Evolutionary conservation across 2,329 filamentous ascomycete species (phyloP), one percentile per base, ranked within the genome.

Genomic region (Aspergillus thermomutatus): DNA sequence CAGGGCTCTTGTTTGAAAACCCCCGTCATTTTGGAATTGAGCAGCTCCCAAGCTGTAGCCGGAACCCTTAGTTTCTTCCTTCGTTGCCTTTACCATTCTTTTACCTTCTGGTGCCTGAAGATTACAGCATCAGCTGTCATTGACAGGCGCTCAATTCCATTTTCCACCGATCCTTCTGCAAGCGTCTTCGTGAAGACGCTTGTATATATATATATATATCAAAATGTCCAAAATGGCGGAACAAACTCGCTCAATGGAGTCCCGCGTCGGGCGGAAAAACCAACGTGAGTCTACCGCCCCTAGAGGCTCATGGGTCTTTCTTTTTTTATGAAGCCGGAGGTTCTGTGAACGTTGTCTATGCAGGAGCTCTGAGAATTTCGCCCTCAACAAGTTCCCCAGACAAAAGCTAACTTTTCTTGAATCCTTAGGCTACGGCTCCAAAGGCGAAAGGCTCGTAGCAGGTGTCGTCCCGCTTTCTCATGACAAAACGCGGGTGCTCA

Each of bases 391-490:
- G 9, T 46, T 53, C 47, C 34, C 52, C 49, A 41, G 57, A 58
- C 21, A 50, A 19, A 55, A 52, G 59, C 69, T 69, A 65, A 67
- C 54, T 17, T 54, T 54, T 53, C 52, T 53, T 50, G 46, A 43
- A 49, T 53, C 40, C 31, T 31, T 65, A 97, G 94, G 92, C 71
- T 99, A 97, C 79, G 92, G 91, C 70, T 79, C 89, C 58, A 89
- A 91, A 74, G 93, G 93, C 79, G 93, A 97, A 78, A 89, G 94
- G 64, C 87, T 97, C 60, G 94, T 99, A 67, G 93, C 94, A 59
- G 94, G 94, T 66, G 87, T 97, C 57, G 94, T 99, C 49, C 91
- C 94, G 63, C 82, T 97, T 63, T 94, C 91, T 54, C 77, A 83
- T 68, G 92, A 96, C 79, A 93, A 91, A 75, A 87, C 87, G 67